Evolutionary conservation across 139 green algal species (phyloP), one percentile per base, ranked within the genome.

Genomic region (Tetraselmis chui): DNA sequence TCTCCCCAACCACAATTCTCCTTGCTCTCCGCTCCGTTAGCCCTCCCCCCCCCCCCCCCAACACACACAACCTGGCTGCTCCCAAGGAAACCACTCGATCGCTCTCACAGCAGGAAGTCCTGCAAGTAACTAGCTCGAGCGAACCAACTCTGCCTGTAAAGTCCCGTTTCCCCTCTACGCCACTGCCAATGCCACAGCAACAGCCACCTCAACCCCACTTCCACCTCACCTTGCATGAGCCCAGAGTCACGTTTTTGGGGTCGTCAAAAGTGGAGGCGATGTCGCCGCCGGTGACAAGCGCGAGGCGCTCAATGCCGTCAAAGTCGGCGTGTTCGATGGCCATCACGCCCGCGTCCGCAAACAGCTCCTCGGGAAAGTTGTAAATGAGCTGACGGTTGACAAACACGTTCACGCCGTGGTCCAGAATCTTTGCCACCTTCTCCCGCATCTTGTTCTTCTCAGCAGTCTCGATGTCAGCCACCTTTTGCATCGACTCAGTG

Each of bases 311-410:
- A 59, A 99, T 97, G 81, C 91, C 91, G 81, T 94, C 90, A 86
- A 94, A 94, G 83, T 94, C 91, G 1, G 91, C 89, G 76, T 94
- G 91, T 84, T 93, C 91, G 59, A 92, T 92, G 23, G 85, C 87
- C 88, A 91, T 91, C 29, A 93, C 80, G n/a, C 92, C 93, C 2
- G 90, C 91, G 79, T 97, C 93, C 27, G 92, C 91, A 83, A 97
- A 97, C 31, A 97, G 89, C 86, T 99, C 89, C 89, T 99, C 96
- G 0, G 97, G 97, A 86, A 93, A 98, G 92, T 99, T 99, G 92
- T 99, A 99, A 87, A 99, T 98, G 81, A 99, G 93, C 89, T 96
- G 93, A 29, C 97, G 91, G 91, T 99, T 99, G 87, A 99, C 92
- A 87, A 99, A 99, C 86, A 92, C 94, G 91, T 97, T 99, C 93